Evolutionary conservation across 495 filamentous ascomycete species (phyloP).

Genomic region (Penicillium waksmanii): DNA sequence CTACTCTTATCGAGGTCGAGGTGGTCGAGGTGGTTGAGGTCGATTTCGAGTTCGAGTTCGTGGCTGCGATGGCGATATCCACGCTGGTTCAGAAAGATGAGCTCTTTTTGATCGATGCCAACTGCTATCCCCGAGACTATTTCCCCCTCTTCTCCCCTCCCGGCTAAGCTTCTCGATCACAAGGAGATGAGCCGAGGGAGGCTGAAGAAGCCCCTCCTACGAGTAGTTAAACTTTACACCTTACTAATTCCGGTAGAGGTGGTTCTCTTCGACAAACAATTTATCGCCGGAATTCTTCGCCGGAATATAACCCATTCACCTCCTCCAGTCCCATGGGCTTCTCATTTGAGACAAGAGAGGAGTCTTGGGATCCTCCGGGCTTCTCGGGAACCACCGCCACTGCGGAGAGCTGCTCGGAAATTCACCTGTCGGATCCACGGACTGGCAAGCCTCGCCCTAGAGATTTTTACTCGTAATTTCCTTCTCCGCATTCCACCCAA

Average conservation of each 20-base stretch:
- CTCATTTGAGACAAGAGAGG: not conserved
- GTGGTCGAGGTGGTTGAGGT: not conserved
- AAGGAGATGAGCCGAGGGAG: slow-evolving; percentile 29
- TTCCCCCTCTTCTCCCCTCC: not conserved
- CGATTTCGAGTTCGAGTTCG: not conserved
- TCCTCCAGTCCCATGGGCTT: not conserved
- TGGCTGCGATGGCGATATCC: not conserved
- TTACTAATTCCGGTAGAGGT: not conserved
- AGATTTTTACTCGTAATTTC: slow-evolving; percentile 7
- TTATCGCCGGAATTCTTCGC: not conserved
- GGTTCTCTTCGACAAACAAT: not conserved
- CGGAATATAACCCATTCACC: not conserved
- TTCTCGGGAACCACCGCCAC: slow-evolving; percentile 19
- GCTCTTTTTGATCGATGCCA: not conserved
- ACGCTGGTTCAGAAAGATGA: not conserved
- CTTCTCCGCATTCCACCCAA: slow-evolving; percentile 28
- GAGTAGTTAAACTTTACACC: slow-evolving; percentile 6
- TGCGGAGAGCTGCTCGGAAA: slow-evolving; percentile 26
- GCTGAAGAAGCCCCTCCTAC: slow-evolving; percentile 20
- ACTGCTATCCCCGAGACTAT: not conserved
- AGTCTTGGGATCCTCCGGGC: not conserved
- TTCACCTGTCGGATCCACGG: slow-evolving; percentile 20
- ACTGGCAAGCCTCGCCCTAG: not conserved
- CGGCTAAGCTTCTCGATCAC: slow-evolving; percentile 28
- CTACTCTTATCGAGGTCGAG: not conserved